phyloP scores from a whole-genome alignment of 768 basidiomycete genomes.

The Dendrothele bispora region DNA sequence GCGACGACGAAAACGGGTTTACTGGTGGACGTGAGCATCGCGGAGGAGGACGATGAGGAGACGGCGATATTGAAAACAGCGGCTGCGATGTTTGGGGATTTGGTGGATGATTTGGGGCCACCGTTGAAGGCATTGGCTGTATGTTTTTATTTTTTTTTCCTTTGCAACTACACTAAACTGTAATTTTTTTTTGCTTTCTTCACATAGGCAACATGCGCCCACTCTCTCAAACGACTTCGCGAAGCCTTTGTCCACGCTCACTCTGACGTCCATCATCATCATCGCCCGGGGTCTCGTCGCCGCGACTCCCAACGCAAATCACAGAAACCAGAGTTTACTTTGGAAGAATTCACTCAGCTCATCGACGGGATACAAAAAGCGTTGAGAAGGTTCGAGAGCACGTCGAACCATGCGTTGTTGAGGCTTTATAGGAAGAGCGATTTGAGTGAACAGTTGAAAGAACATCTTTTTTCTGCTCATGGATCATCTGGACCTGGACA shows the following conservation, averaged over 20 bases:
- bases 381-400: constrained; percentile 73
- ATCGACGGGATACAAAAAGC: constrained; percentile 69
- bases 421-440: constrained; percentile 66
- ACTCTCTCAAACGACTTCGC: constrained; percentile 61
- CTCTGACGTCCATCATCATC: no score
- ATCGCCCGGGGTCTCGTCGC: no score
- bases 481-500: no score
- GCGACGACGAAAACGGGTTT: background rate
- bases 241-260: constrained; percentile 64
- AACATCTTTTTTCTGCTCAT: no score
- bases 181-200: background rate
- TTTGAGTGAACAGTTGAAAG: no score
- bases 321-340: constrained; percentile 31
- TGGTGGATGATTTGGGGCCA: constrained; percentile 78
- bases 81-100: constrained; percentile 72
- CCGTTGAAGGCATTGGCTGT: constrained; percentile 77
- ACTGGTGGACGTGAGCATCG: constrained; percentile 2
- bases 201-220: constrained; percentile 56
- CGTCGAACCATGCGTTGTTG: constrained; percentile 81
- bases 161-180: background rate
- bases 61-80: constrained; percentile 56
- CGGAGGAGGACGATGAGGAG: constrained; percentile 34
- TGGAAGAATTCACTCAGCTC: constrained; percentile 64
- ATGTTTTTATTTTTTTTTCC: constrained; percentile 23
- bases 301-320: constrained; percentile 30